Conservation (phyloP, 306 rosid genomes). For the Pyrus bretschneideri region DNA sequence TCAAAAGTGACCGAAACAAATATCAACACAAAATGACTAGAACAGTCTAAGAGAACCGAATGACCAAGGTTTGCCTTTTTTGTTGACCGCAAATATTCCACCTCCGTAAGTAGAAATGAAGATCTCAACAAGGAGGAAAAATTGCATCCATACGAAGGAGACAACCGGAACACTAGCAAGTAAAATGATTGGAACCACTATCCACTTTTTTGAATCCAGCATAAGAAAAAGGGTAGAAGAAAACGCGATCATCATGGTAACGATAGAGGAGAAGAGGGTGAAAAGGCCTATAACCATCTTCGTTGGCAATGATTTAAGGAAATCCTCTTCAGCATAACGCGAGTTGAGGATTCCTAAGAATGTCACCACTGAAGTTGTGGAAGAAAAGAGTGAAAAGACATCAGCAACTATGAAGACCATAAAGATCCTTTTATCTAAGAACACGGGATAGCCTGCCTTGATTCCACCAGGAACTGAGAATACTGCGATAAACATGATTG, state of each 20-base stretch:
- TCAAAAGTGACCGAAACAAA: too few species aligned
- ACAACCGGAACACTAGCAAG: constrained; percentile 18
- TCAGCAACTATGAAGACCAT: constrained; percentile 21
- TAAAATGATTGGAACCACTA: background rate
- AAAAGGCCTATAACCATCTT: constrained; percentile 31
- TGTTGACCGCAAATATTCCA: background rate
- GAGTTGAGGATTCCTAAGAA: constrained; percentile 36
- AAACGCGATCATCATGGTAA: constrained; percentile 36
- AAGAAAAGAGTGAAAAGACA: constrained; percentile 26
- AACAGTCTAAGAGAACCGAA: too few species aligned
- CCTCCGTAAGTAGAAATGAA: constrained; percentile 13
- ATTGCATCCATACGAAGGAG: constrained; percentile 21
- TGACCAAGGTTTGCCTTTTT: background rate
- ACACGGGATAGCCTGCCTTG: background rate
- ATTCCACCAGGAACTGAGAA: constrained; percentile 32
- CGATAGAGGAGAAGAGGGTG: constrained; percentile 30
- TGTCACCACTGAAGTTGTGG: constrained; percentile 11
- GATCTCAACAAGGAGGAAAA: constrained; percentile 21
- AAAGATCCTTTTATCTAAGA: background rate
- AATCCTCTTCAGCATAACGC: constrained; percentile 39
- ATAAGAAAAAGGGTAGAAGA: constrained; percentile 26
- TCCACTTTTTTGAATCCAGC: background rate
- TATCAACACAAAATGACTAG: too few species aligned
- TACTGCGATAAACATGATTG: constrained; percentile 38
- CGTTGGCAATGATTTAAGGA: constrained; percentile 21